phyloP scores from a whole-genome alignment of 306 rosid species.

The Rosa lucieae region DNA sequence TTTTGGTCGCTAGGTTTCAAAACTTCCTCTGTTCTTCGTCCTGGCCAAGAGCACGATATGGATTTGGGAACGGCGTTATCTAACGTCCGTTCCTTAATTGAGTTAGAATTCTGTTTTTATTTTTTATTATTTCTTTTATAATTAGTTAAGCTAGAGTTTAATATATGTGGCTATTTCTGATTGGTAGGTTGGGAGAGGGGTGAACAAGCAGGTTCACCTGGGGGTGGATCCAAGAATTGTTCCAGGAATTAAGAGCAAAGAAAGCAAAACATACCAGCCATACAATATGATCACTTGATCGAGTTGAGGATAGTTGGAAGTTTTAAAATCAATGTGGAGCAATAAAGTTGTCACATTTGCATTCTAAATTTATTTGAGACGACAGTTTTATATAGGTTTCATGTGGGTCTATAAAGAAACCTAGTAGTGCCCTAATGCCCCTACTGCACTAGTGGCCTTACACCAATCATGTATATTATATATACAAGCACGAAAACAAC shows the following conservation, averaged over 20 bases:
- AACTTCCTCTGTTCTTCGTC: too few relatives aligned
- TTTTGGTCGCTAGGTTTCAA: too few relatives aligned
- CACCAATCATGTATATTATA: neutral
- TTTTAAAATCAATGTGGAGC: neutral
- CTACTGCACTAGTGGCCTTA: constrained; percentile 31
- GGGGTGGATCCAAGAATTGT: too few relatives aligned
- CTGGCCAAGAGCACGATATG: too few relatives aligned
- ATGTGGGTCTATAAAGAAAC: constrained; percentile 55
- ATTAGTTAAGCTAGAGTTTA: too few relatives aligned
- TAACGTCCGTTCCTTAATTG: too few relatives aligned
- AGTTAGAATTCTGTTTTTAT: too few relatives aligned
- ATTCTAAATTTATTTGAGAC: constrained; percentile 27
- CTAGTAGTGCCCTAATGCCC: constrained; percentile 19
- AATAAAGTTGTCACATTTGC: constrained; percentile 13
- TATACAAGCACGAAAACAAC: neutral
- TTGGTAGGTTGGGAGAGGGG: too few relatives aligned
- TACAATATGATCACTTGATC: neutral
- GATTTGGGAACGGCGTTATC: too few relatives aligned
- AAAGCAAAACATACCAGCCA: neutral
- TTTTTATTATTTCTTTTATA: too few relatives aligned
- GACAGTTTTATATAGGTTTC: constrained; percentile 28
- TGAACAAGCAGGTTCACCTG: too few relatives aligned
- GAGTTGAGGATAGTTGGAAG: neutral
- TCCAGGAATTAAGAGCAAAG: neutral
- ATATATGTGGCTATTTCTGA: too few relatives aligned